phyloP scores from a whole-genome alignment of 352 stramenopile genomes.

The Phytophthora pisi region DNA sequence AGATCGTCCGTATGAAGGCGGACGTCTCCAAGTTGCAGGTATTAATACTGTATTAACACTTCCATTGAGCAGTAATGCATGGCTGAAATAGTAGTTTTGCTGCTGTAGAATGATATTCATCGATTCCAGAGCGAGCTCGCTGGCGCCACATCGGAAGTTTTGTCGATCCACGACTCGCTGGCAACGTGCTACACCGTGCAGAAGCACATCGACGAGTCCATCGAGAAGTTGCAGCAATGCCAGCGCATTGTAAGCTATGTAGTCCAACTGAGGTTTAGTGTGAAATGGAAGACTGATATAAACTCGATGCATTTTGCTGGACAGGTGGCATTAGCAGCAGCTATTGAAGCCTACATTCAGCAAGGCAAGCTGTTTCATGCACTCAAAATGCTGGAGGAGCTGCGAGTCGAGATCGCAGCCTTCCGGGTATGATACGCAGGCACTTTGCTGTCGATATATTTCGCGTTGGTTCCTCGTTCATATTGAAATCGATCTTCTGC shows the following conservation, averaged over 20 bases:
- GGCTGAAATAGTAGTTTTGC: conserved; percentile 2
- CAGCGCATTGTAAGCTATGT: conserved; percentile 62
- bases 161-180: conserved; percentile 64
- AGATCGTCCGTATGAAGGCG: conserved; percentile 82
- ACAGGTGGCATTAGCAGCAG: conserved; percentile 67
- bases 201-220: conserved; percentile 76
- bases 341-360: conserved; percentile 71
- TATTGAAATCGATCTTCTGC: not conserved
- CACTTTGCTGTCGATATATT: conserved; percentile 1
- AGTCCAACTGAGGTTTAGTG: not conserved
- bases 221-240: conserved; percentile 82
- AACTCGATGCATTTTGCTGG: not conserved
- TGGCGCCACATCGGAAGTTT: conserved; percentile 50
- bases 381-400: conserved; percentile 76
- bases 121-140: conserved; percentile 68
- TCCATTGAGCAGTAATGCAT: not conserved
- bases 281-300: not conserved
- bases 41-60: not conserved
- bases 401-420: conserved; percentile 66
- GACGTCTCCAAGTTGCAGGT: conserved; percentile 76
- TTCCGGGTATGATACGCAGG: conserved; percentile 52
- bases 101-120: conserved; percentile 59
- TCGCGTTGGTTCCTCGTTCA: not conserved
- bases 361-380: conserved; percentile 77
- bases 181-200: conserved; percentile 64